These are phyloP conservation scores for Lactarius sanguifluus DNA, from an alignment of 768 basidiomycete species.

Conservation along the genomic window DNA sequence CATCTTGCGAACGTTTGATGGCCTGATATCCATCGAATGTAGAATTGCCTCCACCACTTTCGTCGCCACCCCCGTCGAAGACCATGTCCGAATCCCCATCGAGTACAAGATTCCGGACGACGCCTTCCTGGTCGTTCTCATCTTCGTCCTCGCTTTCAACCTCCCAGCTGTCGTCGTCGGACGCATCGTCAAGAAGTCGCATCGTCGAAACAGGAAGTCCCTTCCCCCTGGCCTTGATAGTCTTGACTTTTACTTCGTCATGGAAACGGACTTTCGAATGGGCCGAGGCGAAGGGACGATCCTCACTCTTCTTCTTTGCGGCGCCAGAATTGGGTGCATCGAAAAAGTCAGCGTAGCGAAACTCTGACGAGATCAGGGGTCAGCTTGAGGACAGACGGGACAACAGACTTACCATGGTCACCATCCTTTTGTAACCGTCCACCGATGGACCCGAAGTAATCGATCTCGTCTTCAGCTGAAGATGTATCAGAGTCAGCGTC, in stretches of 20 bases:
- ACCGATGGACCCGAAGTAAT: conserved; percentile 66
- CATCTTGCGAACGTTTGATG: conserved; percentile 71
- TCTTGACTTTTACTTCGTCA: conserved; percentile 78
- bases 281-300: conserved; percentile 28
- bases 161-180: conserved; percentile 34
- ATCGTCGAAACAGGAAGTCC: conserved; percentile 51
- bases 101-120: conserved; percentile 9
- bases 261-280: conserved; percentile 64
- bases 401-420: not conserved
- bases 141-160: conserved; percentile 30
- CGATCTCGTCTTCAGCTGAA: conserved; percentile 57
- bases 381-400: not conserved
- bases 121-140: conserved; percentile 5
- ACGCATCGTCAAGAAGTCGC: conserved; percentile 43
- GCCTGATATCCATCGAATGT: conserved; percentile 41
- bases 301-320: conserved; percentile 30
- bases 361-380: conserved; percentile 42
- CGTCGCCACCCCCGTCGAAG: conserved; percentile 16
- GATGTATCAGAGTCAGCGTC: conserved; percentile 47
- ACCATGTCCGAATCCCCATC: conserved; percentile 34
- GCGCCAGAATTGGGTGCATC: conserved; percentile 38
- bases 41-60: conserved; percentile 34
- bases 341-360: conserved; percentile 80
- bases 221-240: conserved; percentile 72
- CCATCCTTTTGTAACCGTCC: conserved; percentile 32